These are phyloP conservation scores for Saccharomycopsis vini DNA, from an alignment of 805 yeast species.

Conservation along the genomic window DNA sequence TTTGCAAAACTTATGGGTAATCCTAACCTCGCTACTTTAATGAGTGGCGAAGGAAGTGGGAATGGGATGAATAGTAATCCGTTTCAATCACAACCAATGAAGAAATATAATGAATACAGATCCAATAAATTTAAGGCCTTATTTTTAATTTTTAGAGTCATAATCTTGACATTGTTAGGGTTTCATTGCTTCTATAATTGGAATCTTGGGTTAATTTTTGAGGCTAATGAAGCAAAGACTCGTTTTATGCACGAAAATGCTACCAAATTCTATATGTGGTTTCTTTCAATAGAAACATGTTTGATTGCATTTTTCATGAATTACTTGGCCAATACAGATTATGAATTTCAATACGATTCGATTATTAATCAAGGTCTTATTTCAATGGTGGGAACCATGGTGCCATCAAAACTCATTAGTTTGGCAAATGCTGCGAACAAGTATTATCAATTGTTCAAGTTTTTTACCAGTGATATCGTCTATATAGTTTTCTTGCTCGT, in stretches of 20 bases:
- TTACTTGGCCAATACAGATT: slow-evolving; percentile 4
- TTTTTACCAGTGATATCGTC: slow-evolving; percentile 10
- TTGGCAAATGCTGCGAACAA: slow-evolving; percentile 5
- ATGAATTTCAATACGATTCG: slow-evolving; percentile 14
- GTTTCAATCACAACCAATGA: neutral
- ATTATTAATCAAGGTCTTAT: slow-evolving; percentile 3
- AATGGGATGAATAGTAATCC: neutral
- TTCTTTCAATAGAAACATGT: slow-evolving; percentile 8
- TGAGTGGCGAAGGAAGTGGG: neutral
- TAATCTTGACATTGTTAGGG: slow-evolving; percentile 2
- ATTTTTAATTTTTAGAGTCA: slow-evolving; percentile 8
- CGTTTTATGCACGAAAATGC: neutral
- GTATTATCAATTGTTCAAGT: slow-evolving; percentile 14
- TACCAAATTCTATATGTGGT: slow-evolving; percentile 3
- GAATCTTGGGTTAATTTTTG: slow-evolving; percentile 3
- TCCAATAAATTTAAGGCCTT: slow-evolving; percentile 14
- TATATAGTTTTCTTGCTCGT: slow-evolving; percentile 8
- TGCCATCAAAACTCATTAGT: neutral
- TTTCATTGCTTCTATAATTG: slow-evolving; percentile 6
- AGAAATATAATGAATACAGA: slow-evolving; percentile 7
- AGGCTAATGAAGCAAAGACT: neutral
- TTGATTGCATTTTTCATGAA: slow-evolving; percentile 7
- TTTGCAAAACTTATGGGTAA: slow-evolving; percentile 6
- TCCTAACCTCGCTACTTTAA: slow-evolving; percentile 4
- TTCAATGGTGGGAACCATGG: slow-evolving; percentile 2